Conservation (phyloP, 2,329 filamentous ascomycete species). For the Sphaceloma murrayae region DNA sequence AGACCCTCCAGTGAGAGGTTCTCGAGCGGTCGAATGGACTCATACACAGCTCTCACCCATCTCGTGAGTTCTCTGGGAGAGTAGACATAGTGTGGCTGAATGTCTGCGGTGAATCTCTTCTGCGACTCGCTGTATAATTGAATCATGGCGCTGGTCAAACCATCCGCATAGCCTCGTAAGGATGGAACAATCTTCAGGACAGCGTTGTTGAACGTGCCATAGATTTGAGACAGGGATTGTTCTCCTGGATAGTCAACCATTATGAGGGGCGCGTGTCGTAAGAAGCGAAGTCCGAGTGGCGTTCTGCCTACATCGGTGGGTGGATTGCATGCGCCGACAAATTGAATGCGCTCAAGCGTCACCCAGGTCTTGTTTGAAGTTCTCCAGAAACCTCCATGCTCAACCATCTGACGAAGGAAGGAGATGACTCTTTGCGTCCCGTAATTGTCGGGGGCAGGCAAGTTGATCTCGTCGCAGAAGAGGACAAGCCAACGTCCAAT, state of each 20-base stretch:
- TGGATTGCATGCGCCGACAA: slow-evolving; percentile 97
- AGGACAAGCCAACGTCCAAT: slow-evolving; percentile 96
- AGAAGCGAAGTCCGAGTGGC: slow-evolving; percentile 82
- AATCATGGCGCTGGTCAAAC: slow-evolving; percentile 95
- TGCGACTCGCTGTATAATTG: slow-evolving; percentile 93
- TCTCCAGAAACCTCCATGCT: slow-evolving; percentile 98
- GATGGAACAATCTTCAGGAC: slow-evolving; percentile 94
- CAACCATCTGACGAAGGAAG: slow-evolving; percentile 91
- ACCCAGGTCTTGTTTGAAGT: slow-evolving; percentile 98
- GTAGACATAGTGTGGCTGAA: slow-evolving; percentile 98
- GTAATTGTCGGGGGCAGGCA: slow-evolving; percentile 95
- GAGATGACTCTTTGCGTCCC: slow-evolving; percentile 95
- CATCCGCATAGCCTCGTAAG: slow-evolving; percentile 87
- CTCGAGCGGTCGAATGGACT: slow-evolving; percentile 89
- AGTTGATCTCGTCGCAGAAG: slow-evolving; percentile 99
- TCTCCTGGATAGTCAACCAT: slow-evolving; percentile 99
- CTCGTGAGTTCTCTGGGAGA: slow-evolving; percentile 95
- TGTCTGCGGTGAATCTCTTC: slow-evolving; percentile 85
- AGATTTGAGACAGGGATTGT: slow-evolving; percentile 89
- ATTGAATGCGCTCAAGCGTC: slow-evolving; percentile 93
- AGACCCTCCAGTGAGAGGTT: slow-evolving; percentile 80
- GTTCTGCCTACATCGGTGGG: slow-evolving; percentile 96
- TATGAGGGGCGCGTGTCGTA: slow-evolving; percentile 92
- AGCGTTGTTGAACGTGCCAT: slow-evolving; percentile 94
- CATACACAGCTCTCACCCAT: slow-evolving; percentile 96